Evolutionary conservation across 345 rosid species (phyloP).

Genomic region (Stellera chamaejasme): DNA sequence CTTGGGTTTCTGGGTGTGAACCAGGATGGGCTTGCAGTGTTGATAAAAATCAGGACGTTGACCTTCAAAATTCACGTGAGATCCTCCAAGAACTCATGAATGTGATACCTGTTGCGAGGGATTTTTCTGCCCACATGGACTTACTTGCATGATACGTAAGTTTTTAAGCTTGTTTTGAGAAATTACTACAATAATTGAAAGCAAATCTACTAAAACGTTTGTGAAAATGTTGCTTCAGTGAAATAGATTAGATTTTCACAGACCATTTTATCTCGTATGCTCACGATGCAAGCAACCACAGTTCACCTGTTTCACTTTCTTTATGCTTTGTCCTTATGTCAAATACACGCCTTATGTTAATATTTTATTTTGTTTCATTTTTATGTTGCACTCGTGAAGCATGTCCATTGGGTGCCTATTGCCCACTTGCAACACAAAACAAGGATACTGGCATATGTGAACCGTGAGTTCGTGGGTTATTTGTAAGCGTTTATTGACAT

Average conservation of each 20-base stretch:
- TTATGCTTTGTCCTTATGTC: not conserved
- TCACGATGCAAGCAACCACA: not conserved
- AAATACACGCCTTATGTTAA: not conserved
- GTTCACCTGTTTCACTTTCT: not conserved
- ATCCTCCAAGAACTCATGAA: slow-evolving; percentile 45
- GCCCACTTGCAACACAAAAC: slow-evolving; percentile 52
- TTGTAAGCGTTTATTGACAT: slow-evolving; percentile 3
- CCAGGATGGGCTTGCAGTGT: slow-evolving; percentile 94
- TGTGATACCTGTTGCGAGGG: slow-evolving; percentile 90
- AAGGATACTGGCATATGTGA: slow-evolving; percentile 44
- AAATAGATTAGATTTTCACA: slow-evolving; percentile 1
- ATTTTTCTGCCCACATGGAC: slow-evolving; percentile 84
- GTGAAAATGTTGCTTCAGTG: not conserved
- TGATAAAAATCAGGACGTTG: slow-evolving; percentile 31
- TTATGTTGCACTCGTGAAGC: slow-evolving; percentile 32
- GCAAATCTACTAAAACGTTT: too few species aligned
- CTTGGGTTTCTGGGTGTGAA: slow-evolving; percentile 91
- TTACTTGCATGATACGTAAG: slow-evolving; percentile 98
- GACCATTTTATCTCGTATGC: not conserved
- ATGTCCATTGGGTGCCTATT: slow-evolving; percentile 62
- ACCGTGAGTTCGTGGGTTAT: slow-evolving; percentile 40
- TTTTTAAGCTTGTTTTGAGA: slow-evolving; percentile 7
- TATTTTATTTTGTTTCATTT: not conserved
- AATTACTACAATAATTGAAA: not conserved
- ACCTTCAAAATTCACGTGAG: slow-evolving; percentile 37